Evolutionary conservation across 202 grass and related monocot genomes (phyloP), one percentile per base, ranked within the genome.

Genomic region (Schoenoplectus triqueter): DNA sequence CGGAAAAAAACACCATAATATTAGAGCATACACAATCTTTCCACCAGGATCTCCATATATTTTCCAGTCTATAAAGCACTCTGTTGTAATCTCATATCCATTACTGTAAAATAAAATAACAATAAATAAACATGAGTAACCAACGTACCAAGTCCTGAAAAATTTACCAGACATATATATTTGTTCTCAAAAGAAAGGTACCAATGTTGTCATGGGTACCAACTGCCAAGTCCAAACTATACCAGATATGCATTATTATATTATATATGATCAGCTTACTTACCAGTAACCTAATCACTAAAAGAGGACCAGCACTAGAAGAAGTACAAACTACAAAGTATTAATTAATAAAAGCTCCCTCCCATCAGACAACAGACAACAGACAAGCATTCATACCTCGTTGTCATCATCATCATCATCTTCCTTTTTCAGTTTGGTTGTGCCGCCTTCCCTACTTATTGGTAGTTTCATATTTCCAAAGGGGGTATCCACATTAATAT

Each of bases 401-500:
- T 94, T 89, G 2, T 83, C 81, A 0, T 90, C 90, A 5, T 92
- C 85, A 0, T 88, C 89, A 0, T 95, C 95, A n/a, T 90, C 95
- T 39, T 84, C 88, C 73, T 95, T 98, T 87, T 93, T 92, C 21
- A 98, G 89, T 60, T 93, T 91, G 21, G 95, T 95, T 50, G 88
- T 98, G 57, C 95, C 95, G 22, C 90, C 95, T 49, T 93, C 91
- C 89, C 88, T 95, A 84, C 86, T 89, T 65, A 98, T 98, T 14
- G 92, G 95, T 72, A 98, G 81, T 50, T 98, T 98, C 95, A 98
- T 95, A 64, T 84, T 84, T 47, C 95, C 95, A 76, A 95, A 98
- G 15, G 91, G 95, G 45, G 95, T 98, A 57, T 95, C 89, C 76
- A 92, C 95, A 81, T 93, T 88, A 49, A 98, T 88, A 66, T 88